Conservation (phyloP, 208 protist species). For the Trypanosoma conorhini region DNA sequence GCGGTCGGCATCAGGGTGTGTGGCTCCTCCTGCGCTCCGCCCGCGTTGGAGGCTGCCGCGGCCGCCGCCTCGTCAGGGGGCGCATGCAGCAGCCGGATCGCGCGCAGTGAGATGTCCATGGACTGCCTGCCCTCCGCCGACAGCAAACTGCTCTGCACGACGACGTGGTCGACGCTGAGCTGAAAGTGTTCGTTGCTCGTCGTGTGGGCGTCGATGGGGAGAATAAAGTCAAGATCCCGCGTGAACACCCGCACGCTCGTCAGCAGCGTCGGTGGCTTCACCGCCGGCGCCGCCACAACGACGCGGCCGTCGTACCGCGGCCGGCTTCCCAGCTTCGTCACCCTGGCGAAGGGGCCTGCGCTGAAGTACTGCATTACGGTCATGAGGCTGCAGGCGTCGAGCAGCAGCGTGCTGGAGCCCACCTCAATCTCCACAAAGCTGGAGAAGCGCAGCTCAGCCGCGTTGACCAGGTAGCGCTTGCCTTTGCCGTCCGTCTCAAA, state of each 20-base stretch:
- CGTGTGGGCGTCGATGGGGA: constrained; percentile 67
- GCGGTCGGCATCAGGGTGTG: constrained; percentile 51
- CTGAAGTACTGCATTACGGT: constrained; percentile 75
- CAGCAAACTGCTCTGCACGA: constrained; percentile 69
- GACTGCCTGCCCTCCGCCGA: constrained; percentile 52
- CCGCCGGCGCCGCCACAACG: constrained; percentile 18
- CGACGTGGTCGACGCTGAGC: constrained; percentile 51
- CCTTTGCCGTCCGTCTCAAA: constrained; percentile 54
- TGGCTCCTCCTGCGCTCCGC: background rate
- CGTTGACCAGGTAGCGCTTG: constrained; percentile 62
- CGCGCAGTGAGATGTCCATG: constrained; percentile 66
- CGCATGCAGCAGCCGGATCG: constrained; percentile 56
- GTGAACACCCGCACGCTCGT: constrained; percentile 71
- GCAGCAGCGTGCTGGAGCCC: constrained; percentile 51
- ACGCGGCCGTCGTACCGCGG: constrained; percentile 78
- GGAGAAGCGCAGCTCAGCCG: constrained; percentile 75
- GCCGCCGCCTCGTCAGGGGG: background rate
- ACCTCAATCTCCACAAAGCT: constrained; percentile 69
- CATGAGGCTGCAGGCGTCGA: constrained; percentile 78
- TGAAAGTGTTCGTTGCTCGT: constrained; percentile 40
- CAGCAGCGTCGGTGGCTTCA: constrained; percentile 56
- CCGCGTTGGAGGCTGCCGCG: background rate
- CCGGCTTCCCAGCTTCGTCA: constrained; percentile 49
- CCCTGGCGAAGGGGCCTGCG: constrained; percentile 60
- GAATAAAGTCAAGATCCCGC: constrained; percentile 52